Evolutionary conservation across 2,329 filamentous ascomycete genomes (phyloP).

Genomic region (Camillea tinctor): DNA sequence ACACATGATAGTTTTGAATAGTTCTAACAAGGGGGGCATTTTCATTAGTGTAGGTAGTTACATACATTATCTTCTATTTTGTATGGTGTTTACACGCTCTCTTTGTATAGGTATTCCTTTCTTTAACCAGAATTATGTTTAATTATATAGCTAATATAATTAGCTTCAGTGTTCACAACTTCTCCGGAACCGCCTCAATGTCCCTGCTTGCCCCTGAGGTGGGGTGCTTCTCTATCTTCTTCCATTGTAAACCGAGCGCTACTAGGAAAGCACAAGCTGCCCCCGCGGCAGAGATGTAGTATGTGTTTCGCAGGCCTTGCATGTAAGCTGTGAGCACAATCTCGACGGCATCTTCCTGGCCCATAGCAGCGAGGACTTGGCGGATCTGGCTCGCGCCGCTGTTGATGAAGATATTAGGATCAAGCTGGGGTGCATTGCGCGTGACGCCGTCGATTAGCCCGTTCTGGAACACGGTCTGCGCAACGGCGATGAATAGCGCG

Average conservation of each 20-base stretch:
- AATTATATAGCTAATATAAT: no score
- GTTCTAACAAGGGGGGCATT: no score
- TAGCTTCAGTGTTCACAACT: no score
- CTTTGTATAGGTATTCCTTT: no score
- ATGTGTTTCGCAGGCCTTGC: conserved; percentile 48
- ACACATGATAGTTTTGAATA: no score
- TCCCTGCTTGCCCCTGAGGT: neutral
- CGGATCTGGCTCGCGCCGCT: conserved; percentile 52
- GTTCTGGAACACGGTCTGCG: conserved; percentile 67
- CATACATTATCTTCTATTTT: no score
- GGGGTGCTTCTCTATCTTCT: conserved; percentile 47
- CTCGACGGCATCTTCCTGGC: conserved; percentile 40
- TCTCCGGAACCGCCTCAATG: neutral
- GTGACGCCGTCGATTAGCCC: conserved; percentile 54
- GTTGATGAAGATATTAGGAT: conserved; percentile 48
- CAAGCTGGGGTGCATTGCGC: conserved; percentile 43
- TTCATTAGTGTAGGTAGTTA: no score
- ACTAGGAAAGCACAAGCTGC: conserved; percentile 45
- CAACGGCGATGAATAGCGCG: conserved; percentile 63
- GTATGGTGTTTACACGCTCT: no score
- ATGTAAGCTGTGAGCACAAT: conserved; percentile 50
- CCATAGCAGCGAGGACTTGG: conserved; percentile 41
- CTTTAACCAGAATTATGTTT: no score
- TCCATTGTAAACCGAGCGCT: conserved; percentile 48
- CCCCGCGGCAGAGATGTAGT: conserved; percentile 51